Evolutionary conservation across 2,329 filamentous ascomycete species (phyloP).

Genomic region (Aspergillus sp.): DNA sequence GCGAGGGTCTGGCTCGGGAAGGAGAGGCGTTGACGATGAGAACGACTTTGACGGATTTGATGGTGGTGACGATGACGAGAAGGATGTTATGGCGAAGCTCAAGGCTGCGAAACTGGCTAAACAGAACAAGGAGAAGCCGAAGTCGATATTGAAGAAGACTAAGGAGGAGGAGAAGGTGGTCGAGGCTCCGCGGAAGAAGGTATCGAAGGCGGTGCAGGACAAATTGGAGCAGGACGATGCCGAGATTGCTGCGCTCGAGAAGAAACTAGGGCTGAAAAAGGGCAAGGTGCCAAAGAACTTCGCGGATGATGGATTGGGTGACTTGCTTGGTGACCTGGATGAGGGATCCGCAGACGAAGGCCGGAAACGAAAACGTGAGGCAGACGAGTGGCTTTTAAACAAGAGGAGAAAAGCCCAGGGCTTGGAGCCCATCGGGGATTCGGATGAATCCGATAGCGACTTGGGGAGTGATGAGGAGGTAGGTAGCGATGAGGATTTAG

Average conservation of each 20-base stretch:
- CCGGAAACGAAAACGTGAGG: conserved; percentile 65
- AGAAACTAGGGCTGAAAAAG: conserved; percentile 79
- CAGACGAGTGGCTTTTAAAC: conserved; percentile 62
- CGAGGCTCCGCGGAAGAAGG: conserved; percentile 24
- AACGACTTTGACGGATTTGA: conserved; percentile 35
- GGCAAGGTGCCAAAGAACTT: conserved; percentile 76
- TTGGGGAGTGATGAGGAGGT: conserved; percentile 28
- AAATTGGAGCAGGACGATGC: conserved; percentile 80
- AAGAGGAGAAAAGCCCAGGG: conserved; percentile 60
- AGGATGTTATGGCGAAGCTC: conserved; percentile 21
- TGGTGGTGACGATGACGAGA: conserved; percentile 23
- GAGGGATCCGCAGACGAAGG: conserved; percentile 57
- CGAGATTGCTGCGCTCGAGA: conserved; percentile 86
- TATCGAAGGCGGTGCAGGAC: conserved; percentile 57
- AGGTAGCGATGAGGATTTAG: conserved; percentile 32
- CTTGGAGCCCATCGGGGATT: conserved; percentile 28
- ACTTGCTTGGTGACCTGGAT: conserved; percentile 72
- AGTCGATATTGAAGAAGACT: conserved; percentile 44
- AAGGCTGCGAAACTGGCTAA: conserved; percentile 31
- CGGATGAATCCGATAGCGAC: conserved; percentile 34
- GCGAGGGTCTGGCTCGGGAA: conserved; percentile 31
- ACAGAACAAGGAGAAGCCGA: conserved; percentile 29
- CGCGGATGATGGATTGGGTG: conserved; percentile 80
- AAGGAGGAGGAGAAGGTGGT: conserved; percentile 32
- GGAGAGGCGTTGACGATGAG: conserved; percentile 26